Evolutionary conservation across 306 rosid species (phyloP), one percentile per base, ranked within the genome.

Genomic region (Psophocarpus tetragonolobus): DNA sequence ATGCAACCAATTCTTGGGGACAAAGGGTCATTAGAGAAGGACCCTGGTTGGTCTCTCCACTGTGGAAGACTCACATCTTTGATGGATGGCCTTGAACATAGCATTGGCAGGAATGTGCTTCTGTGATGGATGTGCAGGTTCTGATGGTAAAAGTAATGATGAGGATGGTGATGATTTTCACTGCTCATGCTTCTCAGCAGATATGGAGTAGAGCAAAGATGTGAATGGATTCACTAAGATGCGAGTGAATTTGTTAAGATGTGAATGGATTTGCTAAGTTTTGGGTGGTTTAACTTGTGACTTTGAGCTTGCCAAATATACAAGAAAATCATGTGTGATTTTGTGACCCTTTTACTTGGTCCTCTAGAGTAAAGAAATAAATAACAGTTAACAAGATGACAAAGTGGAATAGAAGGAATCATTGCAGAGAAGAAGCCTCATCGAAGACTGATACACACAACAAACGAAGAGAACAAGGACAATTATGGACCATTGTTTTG

Each of bases 1-100:
- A 78, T 87, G 88, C 97, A 94, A 20, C 93, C 79, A 65, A 90
- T 90, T 87, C 82, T 89, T 2, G 98, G 98, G 47, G 98, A 94
- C 50, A 78, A 15, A 68, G 96, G 90, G 38, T 85, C 91, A 18
- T 68, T 67, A 81, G 88, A 82, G 71, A 84, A 71, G 47, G 86
- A 81, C 20, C 48, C 51, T 26, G 53, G 8, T 4, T 54, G 81
- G 62, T 77, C 62, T 51, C 63, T 72, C 35, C 82, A 17, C 35
- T 74, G 82, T 36, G 90, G 92, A 84, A 81, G 78, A 18, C 56
- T 76, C 61, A 82, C 94, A 67, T 87, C 91, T 80, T 80, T 87
- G 70, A 84, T 82, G 12, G 90, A 83, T 11, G 91, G 85, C 39
- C 84, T 74, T 13, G 96, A 90, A 79, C 98, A 91, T 18, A 94